Evolutionary conservation across 2,329 filamentous ascomycete species (phyloP).

Genomic region (Ophiostoma sp.): DNA sequence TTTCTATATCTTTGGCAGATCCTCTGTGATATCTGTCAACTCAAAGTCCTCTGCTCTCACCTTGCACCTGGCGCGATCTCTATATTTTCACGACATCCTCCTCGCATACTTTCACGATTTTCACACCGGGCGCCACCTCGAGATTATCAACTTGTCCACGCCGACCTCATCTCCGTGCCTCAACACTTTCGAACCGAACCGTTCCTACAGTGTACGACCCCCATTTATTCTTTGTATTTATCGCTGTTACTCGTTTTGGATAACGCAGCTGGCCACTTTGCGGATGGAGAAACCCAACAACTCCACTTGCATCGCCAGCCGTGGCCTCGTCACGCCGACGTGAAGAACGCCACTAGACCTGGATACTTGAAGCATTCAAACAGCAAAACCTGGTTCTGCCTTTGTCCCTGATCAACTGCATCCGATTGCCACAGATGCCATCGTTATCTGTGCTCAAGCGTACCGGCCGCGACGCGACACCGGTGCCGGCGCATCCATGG

Average conservation of each 20-base stretch:
- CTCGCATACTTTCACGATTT: not conserved
- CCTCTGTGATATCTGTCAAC: not conserved
- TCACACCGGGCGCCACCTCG: not conserved
- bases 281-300: slow-evolving; percentile 17
- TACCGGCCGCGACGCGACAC: slow-evolving; percentile 23
- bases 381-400: not conserved
- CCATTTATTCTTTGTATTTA: not conserved
- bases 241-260: not conserved
- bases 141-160: not conserved
- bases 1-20: slow-evolving; percentile 12
- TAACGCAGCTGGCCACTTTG: slow-evolving; percentile 10
- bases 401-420: no score
- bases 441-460: slow-evolving; percentile 33
- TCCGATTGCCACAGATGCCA: slow-evolving; percentile 29
- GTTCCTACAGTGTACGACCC: not conserved
- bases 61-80: not conserved
- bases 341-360: not conserved
- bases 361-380: no score
- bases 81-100: not conserved
- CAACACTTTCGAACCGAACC: not conserved
- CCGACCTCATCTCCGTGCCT: not conserved
- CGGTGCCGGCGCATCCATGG: slow-evolving; percentile 22
- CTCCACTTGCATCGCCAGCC: slow-evolving; percentile 18
- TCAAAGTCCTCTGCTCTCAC: not conserved
- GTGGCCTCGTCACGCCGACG: not conserved